These are phyloP conservation scores for Blepharisma undulans DNA, from an alignment of 169 alveolate species.

Conservation along the genomic window DNA sequence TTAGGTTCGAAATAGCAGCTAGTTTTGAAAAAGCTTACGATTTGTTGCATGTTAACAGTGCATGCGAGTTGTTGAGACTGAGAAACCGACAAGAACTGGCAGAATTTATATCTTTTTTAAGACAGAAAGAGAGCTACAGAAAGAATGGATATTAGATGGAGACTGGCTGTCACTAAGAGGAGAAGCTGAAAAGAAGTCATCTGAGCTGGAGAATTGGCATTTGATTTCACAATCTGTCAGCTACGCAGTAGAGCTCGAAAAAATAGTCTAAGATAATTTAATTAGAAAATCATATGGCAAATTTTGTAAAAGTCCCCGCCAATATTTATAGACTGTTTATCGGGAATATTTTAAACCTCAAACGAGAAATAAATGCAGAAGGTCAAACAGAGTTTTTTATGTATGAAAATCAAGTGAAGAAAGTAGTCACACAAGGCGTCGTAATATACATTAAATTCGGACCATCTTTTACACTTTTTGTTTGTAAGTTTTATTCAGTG, in stretches of 20 bases:
- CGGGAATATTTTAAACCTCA: not conserved
- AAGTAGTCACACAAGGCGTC: not conserved
- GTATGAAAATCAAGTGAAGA: not conserved
- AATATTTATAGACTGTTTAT: not conserved
- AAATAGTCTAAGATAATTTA: conserved; percentile 24
- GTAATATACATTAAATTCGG: not conserved
- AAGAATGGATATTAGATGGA: conserved; percentile 24
- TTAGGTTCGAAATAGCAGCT: conserved; percentile 37
- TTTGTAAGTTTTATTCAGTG: not conserved
- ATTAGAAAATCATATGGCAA: not conserved
- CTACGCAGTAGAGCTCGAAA: conserved; percentile 37
- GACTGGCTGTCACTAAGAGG: not conserved
- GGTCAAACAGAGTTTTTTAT: not conserved
- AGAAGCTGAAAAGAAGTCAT: conserved; percentile 5
- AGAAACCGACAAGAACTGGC: not conserved
- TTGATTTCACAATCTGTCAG: not conserved
- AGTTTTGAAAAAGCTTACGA: conserved; percentile 37
- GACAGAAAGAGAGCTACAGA: not conserved
- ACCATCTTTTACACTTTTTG: not conserved
- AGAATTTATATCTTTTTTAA: not conserved
- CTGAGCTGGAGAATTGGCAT: conserved; percentile 32
- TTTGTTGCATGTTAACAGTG: conserved; percentile 2
- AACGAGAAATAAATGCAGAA: not conserved
- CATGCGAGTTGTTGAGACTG: conserved; percentile 2
- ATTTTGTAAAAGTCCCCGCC: not conserved